Evolutionary conservation across 2,329 filamentous ascomycete species (phyloP), one percentile per base, ranked within the genome.

Genomic region (Colletotrichum zoysiae): DNA sequence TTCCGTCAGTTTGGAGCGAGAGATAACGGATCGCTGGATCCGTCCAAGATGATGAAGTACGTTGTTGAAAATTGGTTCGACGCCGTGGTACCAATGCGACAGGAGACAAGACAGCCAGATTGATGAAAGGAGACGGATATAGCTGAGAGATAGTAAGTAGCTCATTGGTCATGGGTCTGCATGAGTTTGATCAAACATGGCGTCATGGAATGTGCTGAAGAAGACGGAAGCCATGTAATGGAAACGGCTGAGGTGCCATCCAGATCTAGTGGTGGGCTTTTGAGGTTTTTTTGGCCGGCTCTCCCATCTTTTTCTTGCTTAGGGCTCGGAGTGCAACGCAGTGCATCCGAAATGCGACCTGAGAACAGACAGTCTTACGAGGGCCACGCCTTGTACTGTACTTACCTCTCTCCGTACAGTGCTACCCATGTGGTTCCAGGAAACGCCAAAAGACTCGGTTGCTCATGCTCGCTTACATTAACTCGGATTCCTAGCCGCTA

Each of bases 241-340:
- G 44, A n/a, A 59, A 23, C 18, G 26, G 33, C 30, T 40, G 23
- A 50, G 51, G 51, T 57, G 51, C 42, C 53, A 53, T 18, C 18
- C 48, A 40, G 20, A 26, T 30, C 48, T 20, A 26, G 23, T 20
- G 60, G 18, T 50, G 48, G 48, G 4, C 5, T 26, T 55, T 20
- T n/a, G 18, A 12, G 18, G 18, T 5, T 42, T 42, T 42, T 16
- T 16, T 6, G 16, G 16, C 18, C 16, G 42, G 42, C 42, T 44
- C 42, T 44, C 42, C 42, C 51, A 20, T 33, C 30, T 3, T 20
- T 35, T 60, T 60, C n/a, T 59, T 44, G 12, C 30, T 42, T 46
- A 26, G 51, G 33, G 59, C 64, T 58, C 35, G n/a, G 65, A 55
- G 67, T 68, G 53, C 53, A 68, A 64, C 64, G 69, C 65, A 71